A percentile compares a stretch with the other conserved stretches of the same genome.
Evolutionary conservation across 1,284 basidiomycete species (phyloP).

Genomic region (Ustilago esculenta): DNA sequence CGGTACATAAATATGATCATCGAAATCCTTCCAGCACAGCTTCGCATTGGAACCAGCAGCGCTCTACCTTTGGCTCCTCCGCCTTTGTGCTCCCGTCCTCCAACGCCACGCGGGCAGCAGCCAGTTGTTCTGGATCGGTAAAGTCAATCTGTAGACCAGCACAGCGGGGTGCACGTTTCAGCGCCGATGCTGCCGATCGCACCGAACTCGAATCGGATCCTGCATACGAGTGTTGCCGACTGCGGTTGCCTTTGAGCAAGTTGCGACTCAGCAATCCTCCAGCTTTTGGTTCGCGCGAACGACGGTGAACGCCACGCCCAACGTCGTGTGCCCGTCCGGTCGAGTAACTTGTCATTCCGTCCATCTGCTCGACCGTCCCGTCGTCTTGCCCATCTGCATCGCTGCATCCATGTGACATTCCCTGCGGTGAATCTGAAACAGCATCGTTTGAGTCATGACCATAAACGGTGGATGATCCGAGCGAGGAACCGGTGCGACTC

Average conservation of each 20-base stretch:
- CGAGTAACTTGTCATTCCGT: not conserved
- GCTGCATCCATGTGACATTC: too few relatives aligned
- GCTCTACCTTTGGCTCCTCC: not conserved
- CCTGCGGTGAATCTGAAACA: not conserved
- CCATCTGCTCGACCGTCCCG: not conserved
- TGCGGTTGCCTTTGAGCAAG: constrained; percentile 19
- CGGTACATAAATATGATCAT: too few relatives aligned
- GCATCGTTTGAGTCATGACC: constrained; percentile 22
- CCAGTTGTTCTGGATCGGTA: constrained; percentile 14
- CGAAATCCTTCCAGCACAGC: constrained; percentile 42
- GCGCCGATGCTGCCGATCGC: constrained; percentile 11
- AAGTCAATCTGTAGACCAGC: constrained; percentile 33
- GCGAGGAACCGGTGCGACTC: constrained; percentile 31
- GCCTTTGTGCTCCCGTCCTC: not conserved
- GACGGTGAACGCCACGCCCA: constrained; percentile 7
- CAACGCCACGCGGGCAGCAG: not conserved
- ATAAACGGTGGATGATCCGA: constrained; percentile 27
- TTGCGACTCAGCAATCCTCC: constrained; percentile 34
- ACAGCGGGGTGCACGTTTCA: constrained; percentile 32
- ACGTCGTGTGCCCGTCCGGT: not conserved
- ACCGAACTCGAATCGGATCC: constrained; percentile 37
- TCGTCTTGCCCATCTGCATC: not conserved
- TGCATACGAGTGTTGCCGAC: constrained; percentile 13
- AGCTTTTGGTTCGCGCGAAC: constrained; percentile 27
- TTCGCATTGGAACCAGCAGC: constrained; percentile 54